Conservation (phyloP, 2,329 filamentous ascomycete species). For the Phaeosphaeria sp. region DNA sequence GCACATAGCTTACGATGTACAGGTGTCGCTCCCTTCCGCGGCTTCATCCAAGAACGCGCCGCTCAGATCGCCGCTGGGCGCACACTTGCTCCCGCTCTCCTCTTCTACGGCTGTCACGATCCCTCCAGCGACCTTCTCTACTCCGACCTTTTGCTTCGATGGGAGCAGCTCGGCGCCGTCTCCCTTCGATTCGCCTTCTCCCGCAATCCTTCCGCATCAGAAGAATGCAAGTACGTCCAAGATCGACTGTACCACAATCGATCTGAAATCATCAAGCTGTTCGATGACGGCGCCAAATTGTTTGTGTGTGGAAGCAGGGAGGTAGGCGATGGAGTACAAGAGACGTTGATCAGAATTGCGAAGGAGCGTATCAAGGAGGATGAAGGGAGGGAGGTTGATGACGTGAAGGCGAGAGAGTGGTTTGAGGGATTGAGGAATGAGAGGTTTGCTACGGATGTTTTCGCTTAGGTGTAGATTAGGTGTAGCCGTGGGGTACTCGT, state of each 20-base stretch:
- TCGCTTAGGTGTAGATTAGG: conserved; percentile 30
- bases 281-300: conserved; percentile 60
- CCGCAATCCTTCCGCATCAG: conserved; percentile 48
- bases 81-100: conserved; percentile 64
- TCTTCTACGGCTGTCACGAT: conserved; percentile 70
- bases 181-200: conserved; percentile 68
- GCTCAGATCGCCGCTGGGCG: conserved; percentile 57
- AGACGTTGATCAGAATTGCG: conserved; percentile 52
- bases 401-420: conserved; percentile 54
- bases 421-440: conserved; percentile 55
- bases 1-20: not conserved
- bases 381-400: conserved; percentile 44
- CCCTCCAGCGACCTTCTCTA: conserved; percentile 67
- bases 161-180: conserved; percentile 68
- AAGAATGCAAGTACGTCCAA: conserved; percentile 62
- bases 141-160: conserved; percentile 62
- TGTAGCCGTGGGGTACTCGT: too few relatives aligned
- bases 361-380: conserved; percentile 51
- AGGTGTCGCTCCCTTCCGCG: conserved; percentile 55
- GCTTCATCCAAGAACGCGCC: conserved; percentile 51
- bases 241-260: conserved; percentile 59
- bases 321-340: conserved; percentile 55
- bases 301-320: conserved; percentile 69
- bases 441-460: conserved; percentile 57
- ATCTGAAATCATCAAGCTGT: conserved; percentile 54